These are phyloP conservation scores for Pseudonitzschia multiseries DNA, from an alignment of 108 stramenopile species.

Conservation along the genomic window DNA sequence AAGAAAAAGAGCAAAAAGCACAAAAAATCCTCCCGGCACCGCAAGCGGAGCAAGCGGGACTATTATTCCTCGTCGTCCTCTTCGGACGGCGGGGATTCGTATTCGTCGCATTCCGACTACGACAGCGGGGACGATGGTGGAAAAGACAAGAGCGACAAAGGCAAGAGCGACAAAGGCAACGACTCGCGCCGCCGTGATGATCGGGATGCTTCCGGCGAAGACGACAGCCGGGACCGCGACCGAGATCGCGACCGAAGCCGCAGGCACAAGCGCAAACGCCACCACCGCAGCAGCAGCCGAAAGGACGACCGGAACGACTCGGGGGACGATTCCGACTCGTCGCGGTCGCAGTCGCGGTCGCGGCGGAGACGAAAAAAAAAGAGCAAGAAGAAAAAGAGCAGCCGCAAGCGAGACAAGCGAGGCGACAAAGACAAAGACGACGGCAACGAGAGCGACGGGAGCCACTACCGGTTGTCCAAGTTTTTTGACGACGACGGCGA, in stretches of 20 bases:
- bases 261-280: conserved; percentile 35
- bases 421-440: conserved; percentile 24
- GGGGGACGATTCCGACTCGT: conserved; percentile 28
- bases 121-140: conserved; percentile 35
- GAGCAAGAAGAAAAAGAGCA: conserved; percentile 36
- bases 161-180: conserved; percentile 12
- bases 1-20: conserved; percentile 12
- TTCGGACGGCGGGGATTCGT: conserved; percentile 24
- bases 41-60: conserved; percentile 6
- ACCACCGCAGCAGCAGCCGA: conserved; percentile 24
- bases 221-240: conserved; percentile 2
- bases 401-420: conserved; percentile 29
- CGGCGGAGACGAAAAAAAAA: conserved; percentile 43
- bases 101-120: conserved; percentile 12
- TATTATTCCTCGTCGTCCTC: conserved; percentile 5
- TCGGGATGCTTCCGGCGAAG: background rate
- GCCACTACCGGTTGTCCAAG: conserved; percentile 65
- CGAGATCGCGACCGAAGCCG: conserved; percentile 40
- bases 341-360: conserved; percentile 35
- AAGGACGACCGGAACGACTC: conserved; percentile 23
- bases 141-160: background rate
- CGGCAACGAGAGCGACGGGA: conserved; percentile 51
- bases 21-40: background rate
- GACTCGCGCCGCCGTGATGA: too few relatives aligned
- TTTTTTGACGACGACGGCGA: conserved; percentile 48